phyloP scores from a whole-genome alignment of 495 filamentous ascomycete genomes.

The Diplogelasinospora grovesii region DNA sequence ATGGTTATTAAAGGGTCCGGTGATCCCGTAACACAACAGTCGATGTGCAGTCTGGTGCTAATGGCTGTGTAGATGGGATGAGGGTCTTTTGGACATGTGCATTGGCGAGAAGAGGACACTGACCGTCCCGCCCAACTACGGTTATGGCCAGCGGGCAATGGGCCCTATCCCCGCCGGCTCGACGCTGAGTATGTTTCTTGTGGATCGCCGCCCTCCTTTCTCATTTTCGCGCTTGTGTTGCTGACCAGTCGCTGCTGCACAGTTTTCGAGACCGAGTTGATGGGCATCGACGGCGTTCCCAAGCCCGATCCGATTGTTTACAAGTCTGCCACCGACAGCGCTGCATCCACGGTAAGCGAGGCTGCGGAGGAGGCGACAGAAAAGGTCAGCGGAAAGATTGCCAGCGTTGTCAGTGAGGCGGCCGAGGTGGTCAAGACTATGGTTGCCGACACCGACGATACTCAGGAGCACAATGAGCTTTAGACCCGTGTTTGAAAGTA shows the following conservation, averaged over 20 bases:
- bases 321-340: conserved; percentile 28
- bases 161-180: conserved; percentile 74
- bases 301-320: conserved; percentile 44
- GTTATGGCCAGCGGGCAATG: conserved; percentile 68
- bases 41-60: conserved; percentile 10
- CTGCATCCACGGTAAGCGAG: conserved; percentile 24
- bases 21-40: not conserved
- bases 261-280: conserved; percentile 91
- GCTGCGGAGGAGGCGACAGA: conserved; percentile 27
- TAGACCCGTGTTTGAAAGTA: conserved; percentile 16
- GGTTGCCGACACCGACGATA: conserved; percentile 43
- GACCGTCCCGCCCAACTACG: conserved; percentile 81
- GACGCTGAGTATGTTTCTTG: conserved; percentile 54
- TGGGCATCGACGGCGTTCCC: conserved; percentile 76
- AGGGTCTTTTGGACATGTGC: conserved; percentile 91
- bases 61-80: conserved; percentile 60
- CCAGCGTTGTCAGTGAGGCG: conserved; percentile 36
- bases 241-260: conserved; percentile 15
- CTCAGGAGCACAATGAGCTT: conserved; percentile 48
- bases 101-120: conserved; percentile 88
- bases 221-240: conserved; percentile 1
- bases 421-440: conserved; percentile 39
- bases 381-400: conserved; percentile 39
- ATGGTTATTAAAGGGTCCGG: conserved; percentile 80
- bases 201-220: not conserved